Conservation (phyloP, 345 rosid species). For the Capsella bursapastoris region DNA sequence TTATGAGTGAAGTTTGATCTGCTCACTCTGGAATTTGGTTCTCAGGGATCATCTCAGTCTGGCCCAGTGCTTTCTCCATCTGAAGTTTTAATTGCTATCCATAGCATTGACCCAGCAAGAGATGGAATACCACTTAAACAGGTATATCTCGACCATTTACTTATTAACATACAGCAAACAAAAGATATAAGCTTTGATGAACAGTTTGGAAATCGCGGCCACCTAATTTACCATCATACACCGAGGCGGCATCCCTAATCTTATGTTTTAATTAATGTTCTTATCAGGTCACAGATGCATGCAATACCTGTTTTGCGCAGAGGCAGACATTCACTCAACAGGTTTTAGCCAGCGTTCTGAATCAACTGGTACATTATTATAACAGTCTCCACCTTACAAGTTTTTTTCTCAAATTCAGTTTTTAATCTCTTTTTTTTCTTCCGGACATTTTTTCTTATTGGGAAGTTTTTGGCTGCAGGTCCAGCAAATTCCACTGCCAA, state of each 20-base stretch:
- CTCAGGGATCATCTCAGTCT: constrained; percentile 76
- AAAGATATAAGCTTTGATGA: constrained; percentile 19
- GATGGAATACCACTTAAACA: constrained; percentile 93
- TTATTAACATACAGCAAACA: constrained; percentile 13
- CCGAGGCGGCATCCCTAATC: constrained; percentile 25
- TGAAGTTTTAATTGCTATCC: constrained; percentile 86
- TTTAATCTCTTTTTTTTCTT: neutral
- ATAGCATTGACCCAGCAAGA: constrained; percentile 88
- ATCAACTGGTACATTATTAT: constrained; percentile 71
- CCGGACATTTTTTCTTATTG: constrained; percentile 16
- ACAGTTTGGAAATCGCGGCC: constrained; percentile 5
- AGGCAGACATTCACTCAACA: constrained; percentile 87
- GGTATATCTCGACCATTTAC: constrained; percentile 46
- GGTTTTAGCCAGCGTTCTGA: constrained; percentile 92
- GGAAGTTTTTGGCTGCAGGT: constrained; percentile 61
- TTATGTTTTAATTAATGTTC: constrained; percentile 36
- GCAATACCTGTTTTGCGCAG: constrained; percentile 92
- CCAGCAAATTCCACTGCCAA: constrained; percentile 97
- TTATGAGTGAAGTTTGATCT: constrained; percentile 22
- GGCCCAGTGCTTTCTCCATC: constrained; percentile 76
- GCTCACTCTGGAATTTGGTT: constrained; percentile 32
- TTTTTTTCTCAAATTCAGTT: constrained; percentile 2
- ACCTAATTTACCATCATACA: constrained; percentile 18
- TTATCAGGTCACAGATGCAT: constrained; percentile 89
- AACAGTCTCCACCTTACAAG: constrained; percentile 15